These are phyloP conservation scores for Melastoma malabathricum DNA, from an alignment of 345 rosid genomes.

Conservation along the genomic window DNA sequence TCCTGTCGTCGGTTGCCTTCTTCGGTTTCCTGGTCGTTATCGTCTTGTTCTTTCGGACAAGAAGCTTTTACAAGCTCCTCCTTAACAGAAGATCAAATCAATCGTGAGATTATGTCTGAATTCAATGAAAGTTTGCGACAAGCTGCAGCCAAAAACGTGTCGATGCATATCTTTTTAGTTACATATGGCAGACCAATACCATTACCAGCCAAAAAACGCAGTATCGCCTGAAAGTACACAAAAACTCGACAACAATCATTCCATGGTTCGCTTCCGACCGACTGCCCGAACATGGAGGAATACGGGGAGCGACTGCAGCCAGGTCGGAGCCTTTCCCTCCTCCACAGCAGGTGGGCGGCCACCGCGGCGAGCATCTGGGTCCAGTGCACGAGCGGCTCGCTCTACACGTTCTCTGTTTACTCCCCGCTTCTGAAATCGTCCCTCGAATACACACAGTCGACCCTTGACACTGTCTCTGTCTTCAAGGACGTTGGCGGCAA, in stretches of 20 bases:
- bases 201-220: no score
- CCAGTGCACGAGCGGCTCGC: slow-evolving; percentile 46
- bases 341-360: slow-evolving; percentile 34
- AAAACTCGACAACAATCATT: no score
- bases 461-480: slow-evolving; percentile 62
- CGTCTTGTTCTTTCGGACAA: slow-evolving; percentile 41
- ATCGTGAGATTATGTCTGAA: slow-evolving; percentile 2
- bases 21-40: slow-evolving; percentile 45
- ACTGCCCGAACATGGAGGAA: neutral
- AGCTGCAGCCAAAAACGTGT: neutral
- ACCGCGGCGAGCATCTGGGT: slow-evolving; percentile 70
- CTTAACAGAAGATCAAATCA: slow-evolving; percentile 29
- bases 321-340: neutral
- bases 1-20: slow-evolving; percentile 56
- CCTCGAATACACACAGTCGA: slow-evolving; percentile 55
- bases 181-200: no score
- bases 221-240: no score
- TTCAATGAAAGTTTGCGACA: no score
- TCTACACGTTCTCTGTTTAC: slow-evolving; percentile 65
- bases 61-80: slow-evolving; percentile 37
- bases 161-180: neutral
- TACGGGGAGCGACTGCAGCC: neutral
- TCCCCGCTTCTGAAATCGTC: slow-evolving; percentile 47
- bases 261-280: neutral
- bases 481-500: slow-evolving; percentile 60